Base-by-base conservation (phyloP, 73 alveolate species). In the Paramecium primaurelia region DNA sequence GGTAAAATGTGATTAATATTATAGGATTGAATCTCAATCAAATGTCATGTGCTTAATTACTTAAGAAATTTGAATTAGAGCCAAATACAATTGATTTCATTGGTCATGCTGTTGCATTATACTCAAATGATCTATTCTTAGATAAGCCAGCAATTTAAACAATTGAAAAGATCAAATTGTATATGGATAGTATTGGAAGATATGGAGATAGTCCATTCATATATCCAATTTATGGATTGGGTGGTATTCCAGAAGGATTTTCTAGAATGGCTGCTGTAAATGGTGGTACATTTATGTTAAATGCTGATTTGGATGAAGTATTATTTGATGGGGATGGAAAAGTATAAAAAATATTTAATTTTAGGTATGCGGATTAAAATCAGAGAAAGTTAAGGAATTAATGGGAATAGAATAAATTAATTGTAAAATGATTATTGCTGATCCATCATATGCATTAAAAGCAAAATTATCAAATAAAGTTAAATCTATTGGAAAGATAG, bases 101-200 rank as follows among this genome's bases (percentile, higher is more conserved):
- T 22, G 99, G 99, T n/a, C 99, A 98, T 93, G 99, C 99, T 6
- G 98, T 98, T 58, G 99, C 99, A 10, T 94, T 98, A 94, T 96
- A 71, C 96, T 92, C 95, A 58, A 93, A 95, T 77, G 99, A 97
- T 90, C 95, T 83, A 68, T 96, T 88, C 91, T 42, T 98, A 32
- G 97, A 92, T 28, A 75, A 94, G 83, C 98, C 99, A 93, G 98
- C 99, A 14, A 71, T 90, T 37, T 95, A 93, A 30, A 60, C 96
- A 18, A 64, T 97, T 20, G 95, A 92, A 59, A 98, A 96, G 93
- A 94, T 95, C 86, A 92, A 97, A 83, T 95, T 98, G 86, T 98
- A 96, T 91, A 94, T 96, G 91, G 98, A 97, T 83, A 94, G 98
- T 47, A 92, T 97, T 68, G 98, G 98, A 20, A 95, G 97, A 86